Base-by-base conservation (phyloP, 768 basidiomycete species). In the Coprinopsis cinerea region DNA sequence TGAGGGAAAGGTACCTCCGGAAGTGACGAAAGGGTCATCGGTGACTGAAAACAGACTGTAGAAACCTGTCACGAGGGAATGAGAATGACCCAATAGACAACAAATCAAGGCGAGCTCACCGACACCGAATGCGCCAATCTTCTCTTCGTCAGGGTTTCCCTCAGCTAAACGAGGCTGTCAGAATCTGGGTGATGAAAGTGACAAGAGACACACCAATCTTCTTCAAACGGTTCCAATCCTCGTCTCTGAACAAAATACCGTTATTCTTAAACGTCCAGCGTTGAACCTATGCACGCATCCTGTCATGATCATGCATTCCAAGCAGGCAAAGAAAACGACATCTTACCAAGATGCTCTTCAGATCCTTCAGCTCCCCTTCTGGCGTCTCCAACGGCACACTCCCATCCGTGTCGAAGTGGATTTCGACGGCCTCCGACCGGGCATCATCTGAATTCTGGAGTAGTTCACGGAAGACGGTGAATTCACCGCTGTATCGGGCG, bases 381-480 rank as follows among this genome's bases (percentile, higher is more conserved):
- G 28, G 44, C 25, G 25, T 35, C 14, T 18, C 42, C 22, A 40
- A 11, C 18, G n/a, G 6, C 32, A 25, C 26, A 48, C 14, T 6
- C 18, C n/a, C 69, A 9, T 9, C 17, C 2, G 88, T 90, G 60
- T 89, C 79, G 53, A 93, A 92, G 44, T 73, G 79, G 37, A 94
- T 88, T 65, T 94, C 85, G 2, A 84, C 90, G 13, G 75, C 68
- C 46, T 73, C 79, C 1, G 89, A 81, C 39, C 78, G 83, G 2
- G 88, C 92, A 67, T 96, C 94, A 62, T 96, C 93, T 24, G 93
- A 93, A 62, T 99, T 97, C 71, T 98, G 95, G 0, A 97, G 70
- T 4, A 99, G 77, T 64, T 97, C 95, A 43, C 94, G 70, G 56
- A 77, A 77, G 7, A 77, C 77, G 15, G 93, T 95, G 58, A 93